Conservation (phyloP, 2,329 filamentous ascomycete species). For the Exophiala bonariae region DNA sequence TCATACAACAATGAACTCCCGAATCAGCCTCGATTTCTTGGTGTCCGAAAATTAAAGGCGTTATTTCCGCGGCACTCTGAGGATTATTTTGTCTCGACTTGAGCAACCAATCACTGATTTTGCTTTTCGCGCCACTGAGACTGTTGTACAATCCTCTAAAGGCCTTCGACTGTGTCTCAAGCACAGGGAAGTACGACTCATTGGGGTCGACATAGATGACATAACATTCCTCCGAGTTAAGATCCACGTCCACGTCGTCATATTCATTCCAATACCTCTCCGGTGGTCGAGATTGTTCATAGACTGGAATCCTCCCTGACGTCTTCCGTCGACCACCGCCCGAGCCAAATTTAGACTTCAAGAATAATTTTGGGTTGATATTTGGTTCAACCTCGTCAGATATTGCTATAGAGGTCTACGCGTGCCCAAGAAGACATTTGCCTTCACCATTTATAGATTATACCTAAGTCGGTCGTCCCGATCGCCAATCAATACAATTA, state of each 20-base stretch:
- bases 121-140: constrained; percentile 47
- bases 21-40: constrained; percentile 1
- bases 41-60: background rate
- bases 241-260: constrained; percentile 69
- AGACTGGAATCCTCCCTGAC: background rate
- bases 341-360: background rate
- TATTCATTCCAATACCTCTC: constrained; percentile 80
- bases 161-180: constrained; percentile 59
- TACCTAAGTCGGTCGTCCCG: no score
- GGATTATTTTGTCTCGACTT: background rate
- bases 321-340: background rate
- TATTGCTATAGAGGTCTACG: no score
- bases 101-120: constrained; percentile 5
- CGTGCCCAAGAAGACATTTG: no score
- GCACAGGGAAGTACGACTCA: constrained; percentile 62
- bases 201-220: constrained; percentile 73
- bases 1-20: constrained; percentile 7
- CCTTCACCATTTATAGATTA: no score
- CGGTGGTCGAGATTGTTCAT: background rate
- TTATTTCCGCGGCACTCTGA: background rate
- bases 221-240: constrained; percentile 59
- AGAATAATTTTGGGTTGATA: no score
- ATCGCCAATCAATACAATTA: no score
- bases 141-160: constrained; percentile 52
- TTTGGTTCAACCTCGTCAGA: no score